Percentiles rank a stretch among this genome's conserved stretches.
These are phyloP conservation scores for Blastobotrys robertii DNA, from an alignment of 805 yeast genomes.

Conservation along the genomic window DNA sequence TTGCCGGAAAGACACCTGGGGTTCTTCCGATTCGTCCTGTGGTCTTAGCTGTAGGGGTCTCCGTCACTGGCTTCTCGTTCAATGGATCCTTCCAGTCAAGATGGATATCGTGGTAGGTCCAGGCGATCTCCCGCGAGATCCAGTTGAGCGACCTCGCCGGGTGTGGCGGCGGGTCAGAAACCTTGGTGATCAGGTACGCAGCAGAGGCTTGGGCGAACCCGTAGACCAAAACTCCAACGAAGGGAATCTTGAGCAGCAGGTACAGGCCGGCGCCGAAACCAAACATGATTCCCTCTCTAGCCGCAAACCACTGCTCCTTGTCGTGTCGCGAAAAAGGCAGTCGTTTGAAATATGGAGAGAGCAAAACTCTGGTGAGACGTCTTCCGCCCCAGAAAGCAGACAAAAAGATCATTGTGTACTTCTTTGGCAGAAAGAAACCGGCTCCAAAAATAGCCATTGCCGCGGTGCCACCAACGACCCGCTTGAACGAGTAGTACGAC, in stretches of 20 bases:
- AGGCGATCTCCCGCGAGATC: conserved; percentile 24
- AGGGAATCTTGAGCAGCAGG: conserved; percentile 35
- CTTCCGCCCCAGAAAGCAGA: conserved; percentile 39
- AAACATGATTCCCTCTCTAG: conserved; percentile 45
- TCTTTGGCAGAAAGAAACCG: conserved; percentile 30
- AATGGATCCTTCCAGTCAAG: too few relatives aligned
- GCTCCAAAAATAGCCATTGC: conserved; percentile 31
- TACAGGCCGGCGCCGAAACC: conserved; percentile 46
- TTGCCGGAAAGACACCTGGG: too few relatives aligned
- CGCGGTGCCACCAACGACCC: conserved; percentile 37
- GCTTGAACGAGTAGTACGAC: conserved; percentile 36
- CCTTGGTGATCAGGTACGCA: conserved; percentile 45
- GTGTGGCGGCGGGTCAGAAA: conserved; percentile 38
- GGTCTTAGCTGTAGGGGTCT: too few relatives aligned
- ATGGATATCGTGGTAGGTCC: conserved; percentile 17
- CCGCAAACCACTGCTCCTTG: conserved; percentile 38
- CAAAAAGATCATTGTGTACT: conserved; percentile 30
- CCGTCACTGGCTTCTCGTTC: too few relatives aligned
- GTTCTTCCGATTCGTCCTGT: too few relatives aligned
- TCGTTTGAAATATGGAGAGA: conserved; percentile 41
- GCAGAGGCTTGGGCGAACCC: conserved; percentile 45
- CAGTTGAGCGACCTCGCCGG: conserved; percentile 17
- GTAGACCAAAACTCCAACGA: conserved; percentile 38
- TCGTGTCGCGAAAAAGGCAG: conserved; percentile 36
- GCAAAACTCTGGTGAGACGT: conserved; percentile 36